Conservation (phyloP, 2,329 filamentous ascomycete genomes). For the Fusarium denticulatum region DNA sequence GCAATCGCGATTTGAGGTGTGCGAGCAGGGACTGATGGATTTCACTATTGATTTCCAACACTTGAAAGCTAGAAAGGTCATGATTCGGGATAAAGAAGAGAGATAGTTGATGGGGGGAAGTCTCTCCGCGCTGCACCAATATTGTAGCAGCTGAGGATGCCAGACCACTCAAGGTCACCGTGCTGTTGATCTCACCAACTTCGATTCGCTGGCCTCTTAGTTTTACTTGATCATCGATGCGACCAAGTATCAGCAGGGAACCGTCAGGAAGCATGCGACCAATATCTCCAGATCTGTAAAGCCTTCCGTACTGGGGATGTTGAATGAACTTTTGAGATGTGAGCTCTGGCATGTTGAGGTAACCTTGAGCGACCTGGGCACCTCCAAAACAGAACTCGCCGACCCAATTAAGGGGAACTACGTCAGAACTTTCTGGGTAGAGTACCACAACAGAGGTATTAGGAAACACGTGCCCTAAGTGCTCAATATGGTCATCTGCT, state of each 20-base stretch:
- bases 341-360: constrained; percentile 71
- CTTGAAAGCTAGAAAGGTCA: constrained; percentile 43
- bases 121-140: constrained; percentile 57
- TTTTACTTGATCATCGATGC: constrained; percentile 84
- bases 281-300: constrained; percentile 86
- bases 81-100: constrained; percentile 72
- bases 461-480: constrained; percentile 77
- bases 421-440: constrained; percentile 53
- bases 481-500: constrained; percentile 69
- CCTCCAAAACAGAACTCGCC: constrained; percentile 91
- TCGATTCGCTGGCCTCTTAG: constrained; percentile 84
- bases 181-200: constrained; percentile 76
- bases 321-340: constrained; percentile 74
- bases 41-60: constrained; percentile 50
- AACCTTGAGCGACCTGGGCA: constrained; percentile 80
- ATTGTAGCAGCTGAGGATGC: constrained; percentile 73
- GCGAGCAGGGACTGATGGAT: constrained; percentile 62
- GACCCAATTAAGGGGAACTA: constrained; percentile 75
- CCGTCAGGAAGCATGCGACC: constrained; percentile 82
- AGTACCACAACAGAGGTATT: constrained; percentile 82
- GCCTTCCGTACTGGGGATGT: constrained; percentile 73
- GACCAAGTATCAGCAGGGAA: constrained; percentile 76
- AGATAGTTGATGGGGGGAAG: constrained; percentile 64
- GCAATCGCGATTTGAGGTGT: constrained; percentile 65
- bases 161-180: constrained; percentile 61